These are phyloP conservation scores for Pyrenula massariospora DNA, from an alignment of 495 filamentous ascomycete species.

Conservation along the genomic window DNA sequence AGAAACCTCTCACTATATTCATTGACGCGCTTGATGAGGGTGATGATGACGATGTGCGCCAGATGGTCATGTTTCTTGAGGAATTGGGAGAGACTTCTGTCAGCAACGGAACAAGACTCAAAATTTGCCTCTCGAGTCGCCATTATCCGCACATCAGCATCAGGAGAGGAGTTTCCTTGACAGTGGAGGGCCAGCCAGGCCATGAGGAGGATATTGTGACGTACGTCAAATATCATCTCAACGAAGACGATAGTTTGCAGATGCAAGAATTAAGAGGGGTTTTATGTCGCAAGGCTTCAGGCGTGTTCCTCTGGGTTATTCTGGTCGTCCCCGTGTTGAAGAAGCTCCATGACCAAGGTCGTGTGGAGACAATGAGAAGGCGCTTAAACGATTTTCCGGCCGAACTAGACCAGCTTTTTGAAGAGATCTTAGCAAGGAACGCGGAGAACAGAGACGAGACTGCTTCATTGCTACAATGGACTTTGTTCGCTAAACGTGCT, in stretches of 20 bases:
- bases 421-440: conserved; percentile 2
- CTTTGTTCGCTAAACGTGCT: conserved; percentile 6
- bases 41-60: conserved; percentile 4
- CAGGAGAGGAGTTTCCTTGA: conserved; percentile 3
- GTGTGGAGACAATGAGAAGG: conserved; percentile 1
- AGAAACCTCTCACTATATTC: conserved; percentile 12
- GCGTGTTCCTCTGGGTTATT: conserved; percentile 16
- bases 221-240: conserved; percentile 7
- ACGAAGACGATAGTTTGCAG: neutral
- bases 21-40: conserved; percentile 32
- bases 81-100: conserved; percentile 1
- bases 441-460: neutral
- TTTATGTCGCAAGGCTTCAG: conserved; percentile 8
- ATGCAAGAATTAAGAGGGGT: conserved; percentile 1
- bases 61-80: conserved; percentile 5
- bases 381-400: conserved; percentile 3
- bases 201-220: conserved; percentile 11
- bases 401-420: conserved; percentile 1
- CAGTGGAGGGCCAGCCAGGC: conserved; percentile 6
- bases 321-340: conserved; percentile 10
- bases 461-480: conserved; percentile 8
- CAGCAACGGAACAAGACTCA: neutral
- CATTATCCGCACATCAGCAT: conserved; percentile 14
- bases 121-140: conserved; percentile 15
- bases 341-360: conserved; percentile 7